Conservation (phyloP, 257 asterid genomes). For the Solanum tarijense region DNA sequence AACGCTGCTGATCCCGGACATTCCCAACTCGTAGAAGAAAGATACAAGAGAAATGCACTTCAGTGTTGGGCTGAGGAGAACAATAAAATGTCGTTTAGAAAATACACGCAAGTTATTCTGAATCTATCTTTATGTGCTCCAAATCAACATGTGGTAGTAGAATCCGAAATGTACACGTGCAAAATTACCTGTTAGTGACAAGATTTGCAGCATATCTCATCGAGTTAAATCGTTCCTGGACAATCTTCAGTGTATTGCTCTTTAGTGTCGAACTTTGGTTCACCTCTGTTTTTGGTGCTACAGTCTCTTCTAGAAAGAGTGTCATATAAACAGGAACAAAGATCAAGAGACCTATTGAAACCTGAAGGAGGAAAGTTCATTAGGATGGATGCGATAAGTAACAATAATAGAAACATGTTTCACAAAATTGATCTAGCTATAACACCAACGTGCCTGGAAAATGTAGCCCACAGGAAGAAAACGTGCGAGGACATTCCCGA, state of each 20-base stretch:
- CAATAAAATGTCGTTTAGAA: conserved; percentile 4
- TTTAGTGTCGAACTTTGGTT: conserved; percentile 20
- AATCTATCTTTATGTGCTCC: background rate
- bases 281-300: conserved; percentile 22
- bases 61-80: conserved; percentile 52
- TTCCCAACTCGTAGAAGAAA: conserved; percentile 92
- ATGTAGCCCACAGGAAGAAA: conserved; percentile 67
- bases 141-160: background rate
- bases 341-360: conserved; percentile 57
- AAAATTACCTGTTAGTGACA: conserved; percentile 53
- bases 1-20: conserved; percentile 78
- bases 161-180: background rate
- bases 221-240: conserved; percentile 47
- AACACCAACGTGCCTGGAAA: conserved; percentile 43
- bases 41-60: conserved; percentile 60
- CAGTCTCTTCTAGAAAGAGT: conserved; percentile 62
- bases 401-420: background rate
- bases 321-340: conserved; percentile 60
- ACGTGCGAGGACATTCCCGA: conserved; percentile 75
- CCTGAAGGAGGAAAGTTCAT: conserved; percentile 35
- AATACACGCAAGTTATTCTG: background rate
- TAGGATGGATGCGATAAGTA: background rate
- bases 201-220: conserved; percentile 61
- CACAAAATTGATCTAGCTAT: background rate
- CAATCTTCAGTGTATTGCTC: conserved; percentile 40